Base-by-base conservation (phyloP, 306 rosid genomes). In the Sphenostylis stenocarpa region DNA sequence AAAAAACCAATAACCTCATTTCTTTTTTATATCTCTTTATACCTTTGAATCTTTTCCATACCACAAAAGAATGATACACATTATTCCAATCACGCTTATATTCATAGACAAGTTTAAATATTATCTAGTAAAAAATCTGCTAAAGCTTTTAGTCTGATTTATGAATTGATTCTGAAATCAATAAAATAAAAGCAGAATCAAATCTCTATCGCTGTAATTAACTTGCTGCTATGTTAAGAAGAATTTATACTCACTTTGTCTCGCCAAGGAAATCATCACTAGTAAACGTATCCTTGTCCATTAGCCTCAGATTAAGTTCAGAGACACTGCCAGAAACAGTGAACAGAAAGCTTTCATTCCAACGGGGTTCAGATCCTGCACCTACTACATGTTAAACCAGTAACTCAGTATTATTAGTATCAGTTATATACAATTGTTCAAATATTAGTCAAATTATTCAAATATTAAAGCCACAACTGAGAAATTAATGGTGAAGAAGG, bases 301-400 rank as follows among this genome's bases (percentile, higher is more conserved):
- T 79, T 5, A 85, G 14, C 74, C 70, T 82, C 53, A 82, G 67
- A 23, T 43, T 64, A 16, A 85, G 86, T n/a, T 85, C 82, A 44
- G 84, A 60, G 29, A 17, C 77, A 48, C n/a, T 56, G 39, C 71
- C 86, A 55, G 34, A 58, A 73, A 85, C 65, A 4, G 84, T 85
- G 78, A 85, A 85, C 41, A 78, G 80, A 48, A 85, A 85, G 45
- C 76, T 85, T 55, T 85, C 84, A 67, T 85, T 78, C 84, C 88
- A 85, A 36, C 24, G 20, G 5, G 88, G 80, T 16, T 82, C 62
- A 16, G 82, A 79, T 49, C 88, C 88, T 65, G 66, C 80, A 64
- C 77, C 82, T 79, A 20, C 38, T 19, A 71, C 26, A 56, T 2
- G 0, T 5, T 24, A 17, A 53, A 21, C 26, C n/a, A 11, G 1